phyloP scores from a whole-genome alignment of 2,329 filamentous ascomycete species.

The Diplodia sapinea region DNA sequence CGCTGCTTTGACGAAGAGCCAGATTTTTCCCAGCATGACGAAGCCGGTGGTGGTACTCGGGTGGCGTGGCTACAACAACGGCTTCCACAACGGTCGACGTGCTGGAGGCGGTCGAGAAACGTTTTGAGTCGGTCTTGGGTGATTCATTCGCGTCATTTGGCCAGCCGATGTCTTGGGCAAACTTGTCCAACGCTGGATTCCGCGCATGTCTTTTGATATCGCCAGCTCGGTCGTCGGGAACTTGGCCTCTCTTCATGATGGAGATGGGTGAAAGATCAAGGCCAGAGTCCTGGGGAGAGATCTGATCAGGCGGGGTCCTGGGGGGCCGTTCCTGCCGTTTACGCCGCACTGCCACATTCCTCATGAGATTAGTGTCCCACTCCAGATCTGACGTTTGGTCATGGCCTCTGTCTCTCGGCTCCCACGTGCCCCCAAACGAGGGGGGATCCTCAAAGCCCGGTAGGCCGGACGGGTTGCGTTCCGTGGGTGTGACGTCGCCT shows the following conservation, averaged over 20 bases:
- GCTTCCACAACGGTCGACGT: conserved; percentile 62
- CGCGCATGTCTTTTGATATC: conserved; percentile 42
- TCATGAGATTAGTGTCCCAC: conserved; percentile 50
- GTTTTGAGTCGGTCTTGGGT: conserved; percentile 45
- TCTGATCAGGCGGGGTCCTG: conserved; percentile 37
- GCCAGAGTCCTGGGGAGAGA: conserved; percentile 22
- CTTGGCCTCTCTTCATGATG: conserved; percentile 28
- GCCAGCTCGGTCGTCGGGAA: conserved; percentile 44
- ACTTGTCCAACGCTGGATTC: conserved; percentile 54
- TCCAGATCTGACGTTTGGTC: conserved; percentile 44
- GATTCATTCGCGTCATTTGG: conserved; percentile 45
- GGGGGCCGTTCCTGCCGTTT: conserved; percentile 41
- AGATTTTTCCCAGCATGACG: conserved; percentile 61
- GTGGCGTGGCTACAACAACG: conserved; percentile 59
- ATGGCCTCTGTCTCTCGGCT: conserved; percentile 17
- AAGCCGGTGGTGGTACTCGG: conserved; percentile 53
- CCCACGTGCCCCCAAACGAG: conserved; percentile 15
- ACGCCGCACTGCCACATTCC: conserved; percentile 49
- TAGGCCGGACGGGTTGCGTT: conserved; percentile 31
- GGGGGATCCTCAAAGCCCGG: not conserved
- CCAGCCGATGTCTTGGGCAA: conserved; percentile 59
- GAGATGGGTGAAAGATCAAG: conserved; percentile 11
- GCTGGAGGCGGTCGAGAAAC: conserved; percentile 58
- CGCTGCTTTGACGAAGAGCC: conserved; percentile 54
- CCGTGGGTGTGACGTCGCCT: conserved; percentile 43